Evolutionary conservation across 352 stramenopile species (phyloP).

Genomic region (Globisporangium radiosum): DNA sequence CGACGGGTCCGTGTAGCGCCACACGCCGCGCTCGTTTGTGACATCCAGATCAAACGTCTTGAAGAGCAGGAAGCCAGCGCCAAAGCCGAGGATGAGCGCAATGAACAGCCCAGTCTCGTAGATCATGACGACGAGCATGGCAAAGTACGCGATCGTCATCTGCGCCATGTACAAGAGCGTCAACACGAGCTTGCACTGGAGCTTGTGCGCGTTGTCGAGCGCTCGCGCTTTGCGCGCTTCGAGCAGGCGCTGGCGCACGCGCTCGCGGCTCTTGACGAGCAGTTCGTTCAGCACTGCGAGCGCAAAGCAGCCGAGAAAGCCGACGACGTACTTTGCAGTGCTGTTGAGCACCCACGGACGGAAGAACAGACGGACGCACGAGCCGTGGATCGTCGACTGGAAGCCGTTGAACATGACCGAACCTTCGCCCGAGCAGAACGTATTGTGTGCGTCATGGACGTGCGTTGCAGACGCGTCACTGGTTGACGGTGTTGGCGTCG

Average conservation of each 20-base stretch:
- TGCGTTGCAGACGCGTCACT: slow-evolving; percentile 15
- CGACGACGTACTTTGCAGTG: slow-evolving; percentile 63
- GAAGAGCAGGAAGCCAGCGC: slow-evolving; percentile 57
- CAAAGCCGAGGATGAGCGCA: slow-evolving; percentile 64
- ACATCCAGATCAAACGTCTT: slow-evolving; percentile 71
- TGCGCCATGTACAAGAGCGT: slow-evolving; percentile 71
- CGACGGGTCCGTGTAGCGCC: slow-evolving; percentile 65
- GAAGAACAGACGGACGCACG: slow-evolving; percentile 74
- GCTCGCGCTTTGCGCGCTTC: slow-evolving; percentile 23
- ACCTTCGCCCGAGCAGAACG: slow-evolving; percentile 58
- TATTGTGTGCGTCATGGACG: slow-evolving; percentile 11
- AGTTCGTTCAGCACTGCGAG: slow-evolving; percentile 64
- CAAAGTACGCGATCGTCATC: slow-evolving; percentile 79
- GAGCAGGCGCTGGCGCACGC: slow-evolving; percentile 40
- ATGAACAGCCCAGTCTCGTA: slow-evolving; percentile 77
- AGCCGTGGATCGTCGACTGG: slow-evolving; percentile 61
- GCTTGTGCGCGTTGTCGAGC: slow-evolving; percentile 48
- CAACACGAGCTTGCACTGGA: slow-evolving; percentile 54
- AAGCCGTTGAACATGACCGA: slow-evolving; percentile 84
- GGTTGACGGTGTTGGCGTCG: slow-evolving; percentile 7
- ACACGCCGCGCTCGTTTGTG: slow-evolving; percentile 59
- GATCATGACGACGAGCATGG: slow-evolving; percentile 80
- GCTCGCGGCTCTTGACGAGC: slow-evolving; percentile 47
- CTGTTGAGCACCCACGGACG: slow-evolving; percentile 73
- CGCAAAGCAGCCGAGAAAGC: slow-evolving; percentile 59